Evolutionary conservation across 2,329 filamentous ascomycete genomes (phyloP).

Genomic region (Balansia obtecta): DNA sequence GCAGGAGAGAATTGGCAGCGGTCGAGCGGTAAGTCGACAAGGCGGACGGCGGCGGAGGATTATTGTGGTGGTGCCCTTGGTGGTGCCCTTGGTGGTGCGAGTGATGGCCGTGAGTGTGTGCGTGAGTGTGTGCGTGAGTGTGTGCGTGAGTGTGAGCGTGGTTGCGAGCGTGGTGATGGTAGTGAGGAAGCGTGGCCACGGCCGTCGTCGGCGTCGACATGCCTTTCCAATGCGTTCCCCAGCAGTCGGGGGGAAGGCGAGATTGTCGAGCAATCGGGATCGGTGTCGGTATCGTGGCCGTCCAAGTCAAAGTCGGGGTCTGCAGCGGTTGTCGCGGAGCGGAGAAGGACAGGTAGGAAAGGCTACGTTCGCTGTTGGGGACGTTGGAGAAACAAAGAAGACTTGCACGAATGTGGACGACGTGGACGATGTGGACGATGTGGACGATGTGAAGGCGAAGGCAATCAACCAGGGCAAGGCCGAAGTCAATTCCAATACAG

Average conservation of each 20-base stretch:
- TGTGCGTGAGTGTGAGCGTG: neutral
- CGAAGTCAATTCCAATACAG: too few species aligned
- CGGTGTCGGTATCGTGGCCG: neutral
- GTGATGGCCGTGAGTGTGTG: constrained; percentile 1
- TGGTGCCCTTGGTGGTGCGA: constrained; percentile 10
- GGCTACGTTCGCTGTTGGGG: neutral
- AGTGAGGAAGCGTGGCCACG: constrained; percentile 58
- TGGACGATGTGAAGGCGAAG: neutral
- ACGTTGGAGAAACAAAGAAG: neutral
- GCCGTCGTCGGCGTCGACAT: constrained; percentile 79
- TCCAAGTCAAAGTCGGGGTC: neutral
- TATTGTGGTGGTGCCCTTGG: constrained; percentile 10
- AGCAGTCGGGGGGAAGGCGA: constrained; percentile 3
- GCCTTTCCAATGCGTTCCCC: constrained; percentile 6
- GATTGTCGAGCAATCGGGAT: neutral
- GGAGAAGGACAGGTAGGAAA: neutral
- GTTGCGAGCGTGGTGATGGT: constrained; percentile 34
- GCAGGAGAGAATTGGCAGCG: constrained; percentile 15
- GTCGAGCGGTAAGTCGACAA: constrained; percentile 17
- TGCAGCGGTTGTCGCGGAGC: neutral
- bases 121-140: constrained; percentile 8
- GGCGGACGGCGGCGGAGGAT: constrained; percentile 8
- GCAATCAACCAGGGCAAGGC: neutral
- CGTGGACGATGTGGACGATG: too few species aligned
- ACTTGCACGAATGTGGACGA: neutral